Evolutionary conservation across 2,329 filamentous ascomycete genomes (phyloP).

Genomic region (Sarocladiaceae sp.): DNA sequence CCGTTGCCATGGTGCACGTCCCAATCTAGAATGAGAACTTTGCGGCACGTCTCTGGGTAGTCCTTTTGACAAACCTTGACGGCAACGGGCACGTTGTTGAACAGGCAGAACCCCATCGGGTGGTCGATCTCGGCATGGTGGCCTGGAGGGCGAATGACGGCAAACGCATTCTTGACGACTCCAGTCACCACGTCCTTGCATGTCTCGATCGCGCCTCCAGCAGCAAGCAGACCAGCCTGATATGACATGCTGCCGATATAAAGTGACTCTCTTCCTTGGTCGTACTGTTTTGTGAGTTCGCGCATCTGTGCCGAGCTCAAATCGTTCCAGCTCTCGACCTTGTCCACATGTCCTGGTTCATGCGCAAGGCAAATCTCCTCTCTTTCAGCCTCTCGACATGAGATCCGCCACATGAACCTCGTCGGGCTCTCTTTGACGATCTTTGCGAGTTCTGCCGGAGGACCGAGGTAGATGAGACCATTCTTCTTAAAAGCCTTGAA

Average conservation of each 20-base stretch:
- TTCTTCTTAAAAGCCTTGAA: constrained; percentile 82
- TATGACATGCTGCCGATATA: constrained; percentile 83
- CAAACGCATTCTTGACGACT: constrained; percentile 89
- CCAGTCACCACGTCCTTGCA: constrained; percentile 85
- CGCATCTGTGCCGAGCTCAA: constrained; percentile 63
- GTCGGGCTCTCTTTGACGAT: constrained; percentile 52
- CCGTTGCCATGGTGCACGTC: constrained; percentile 82
- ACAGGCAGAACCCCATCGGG: constrained; percentile 93
- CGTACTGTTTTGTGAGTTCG: constrained; percentile 56
- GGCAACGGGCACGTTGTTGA: constrained; percentile 95
- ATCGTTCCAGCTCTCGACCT: constrained; percentile 59
- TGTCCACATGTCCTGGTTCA: constrained; percentile 69
- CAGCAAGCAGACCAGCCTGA: constrained; percentile 76
- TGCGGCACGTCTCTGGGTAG: constrained; percentile 76
- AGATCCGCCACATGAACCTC: constrained; percentile 70
- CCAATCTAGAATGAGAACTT: constrained; percentile 92
- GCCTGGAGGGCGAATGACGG: constrained; percentile 89
- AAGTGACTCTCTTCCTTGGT: constrained; percentile 67
- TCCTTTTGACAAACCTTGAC: constrained; percentile 81
- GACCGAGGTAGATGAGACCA: constrained; percentile 67
- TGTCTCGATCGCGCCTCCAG: constrained; percentile 91
- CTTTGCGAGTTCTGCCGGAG: constrained; percentile 47
- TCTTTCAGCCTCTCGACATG: constrained; percentile 69
- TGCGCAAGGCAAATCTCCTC: constrained; percentile 82
- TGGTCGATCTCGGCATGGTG: constrained; percentile 87